Evolutionary conservation across 1,139 yeast genomes (phyloP), one percentile per base, ranked within the genome.

Genomic region (Hansenula sp.): DNA sequence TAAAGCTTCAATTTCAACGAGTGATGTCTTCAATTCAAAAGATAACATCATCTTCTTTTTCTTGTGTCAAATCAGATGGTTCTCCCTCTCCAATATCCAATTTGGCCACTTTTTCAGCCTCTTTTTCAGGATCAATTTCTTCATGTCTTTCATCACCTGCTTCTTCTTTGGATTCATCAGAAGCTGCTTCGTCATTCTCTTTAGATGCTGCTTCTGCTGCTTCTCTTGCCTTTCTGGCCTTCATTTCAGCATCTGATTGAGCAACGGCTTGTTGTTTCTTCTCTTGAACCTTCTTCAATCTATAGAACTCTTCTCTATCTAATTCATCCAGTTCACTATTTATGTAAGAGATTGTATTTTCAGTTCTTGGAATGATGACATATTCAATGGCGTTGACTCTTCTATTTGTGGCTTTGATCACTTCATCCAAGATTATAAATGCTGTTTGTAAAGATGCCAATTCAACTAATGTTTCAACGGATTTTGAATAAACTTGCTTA

Each of bases 321-420:
- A 93, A 77, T 70, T 93, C 99, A 66, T 93, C 99, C 64, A 93
- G 77, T 66, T 93, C 99, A 28, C 96, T 88, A 66, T 90, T 90
- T 71, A 93, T 93, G 67, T 93, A 79, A 49, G 86, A 78, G 59
- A 93, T 93, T 31, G 99, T 93, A 67, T 93, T 93, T 67, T 93
- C 97, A 2, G 98, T 91, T 67, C 98, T 80, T 50, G 99, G 99
- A 48, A 93, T 93, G 59, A 93, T 91, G 42, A 93, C 98, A 64
- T 93, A 98, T 71, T 93, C 99, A 69, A 93, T 93, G 54, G 99
- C 98, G 67, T 93, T 93, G 58, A 93, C 99, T 76, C 99, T 86
- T 71, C 99, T 81, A 68, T 93, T 93, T 46, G 99, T 93, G 44
- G 93, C 96, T 68, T 93, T 93, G 65, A 93, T 93, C 47, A 93